These are phyloP conservation scores for Podospora appendiculata DNA, from an alignment of 495 filamentous ascomycete genomes.

Conservation along the genomic window DNA sequence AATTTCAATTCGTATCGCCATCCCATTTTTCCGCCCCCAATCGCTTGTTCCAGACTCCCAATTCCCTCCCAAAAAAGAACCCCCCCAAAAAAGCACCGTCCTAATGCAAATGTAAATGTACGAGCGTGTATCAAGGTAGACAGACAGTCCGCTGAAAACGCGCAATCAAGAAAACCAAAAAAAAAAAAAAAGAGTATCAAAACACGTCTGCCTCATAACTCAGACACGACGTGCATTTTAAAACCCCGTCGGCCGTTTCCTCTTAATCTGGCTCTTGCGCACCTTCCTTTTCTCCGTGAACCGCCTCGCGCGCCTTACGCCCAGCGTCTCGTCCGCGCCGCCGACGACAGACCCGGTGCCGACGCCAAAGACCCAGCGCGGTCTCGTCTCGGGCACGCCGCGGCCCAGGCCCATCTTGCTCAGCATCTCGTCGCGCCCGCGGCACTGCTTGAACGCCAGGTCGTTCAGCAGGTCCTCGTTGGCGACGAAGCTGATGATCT, in stretches of 20 bases:
- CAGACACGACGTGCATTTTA: neutral
- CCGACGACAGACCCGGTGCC: constrained; percentile 1
- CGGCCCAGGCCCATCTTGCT: constrained; percentile 24
- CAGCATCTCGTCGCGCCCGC: constrained; percentile 19
- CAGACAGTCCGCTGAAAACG: too few relatives aligned
- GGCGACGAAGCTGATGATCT: constrained; percentile 69
- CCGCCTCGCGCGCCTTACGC: constrained; percentile 28
- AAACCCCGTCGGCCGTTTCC: neutral
- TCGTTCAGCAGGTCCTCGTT: constrained; percentile 62
- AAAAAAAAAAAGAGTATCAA: too few relatives aligned
- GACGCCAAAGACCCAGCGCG: constrained; percentile 29
- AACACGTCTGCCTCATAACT: too few relatives aligned
- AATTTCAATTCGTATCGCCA: too few relatives aligned
- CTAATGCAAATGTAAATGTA: too few relatives aligned
- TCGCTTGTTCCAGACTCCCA: too few relatives aligned
- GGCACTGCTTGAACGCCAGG: constrained; percentile 44
- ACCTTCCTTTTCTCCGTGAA: constrained; percentile 33
- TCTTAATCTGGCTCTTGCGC: constrained; percentile 23
- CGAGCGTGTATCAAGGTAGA: too few relatives aligned
- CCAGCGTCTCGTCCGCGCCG: constrained; percentile 21
- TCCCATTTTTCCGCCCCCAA: too few relatives aligned
- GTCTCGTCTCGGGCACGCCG: constrained; percentile 22
- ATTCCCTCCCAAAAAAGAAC: too few relatives aligned
- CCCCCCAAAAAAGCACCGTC: too few relatives aligned
- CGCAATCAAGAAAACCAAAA: too few relatives aligned